Conservation (phyloP, 1,284 basidiomycete species). For the Meira nashicola region DNA sequence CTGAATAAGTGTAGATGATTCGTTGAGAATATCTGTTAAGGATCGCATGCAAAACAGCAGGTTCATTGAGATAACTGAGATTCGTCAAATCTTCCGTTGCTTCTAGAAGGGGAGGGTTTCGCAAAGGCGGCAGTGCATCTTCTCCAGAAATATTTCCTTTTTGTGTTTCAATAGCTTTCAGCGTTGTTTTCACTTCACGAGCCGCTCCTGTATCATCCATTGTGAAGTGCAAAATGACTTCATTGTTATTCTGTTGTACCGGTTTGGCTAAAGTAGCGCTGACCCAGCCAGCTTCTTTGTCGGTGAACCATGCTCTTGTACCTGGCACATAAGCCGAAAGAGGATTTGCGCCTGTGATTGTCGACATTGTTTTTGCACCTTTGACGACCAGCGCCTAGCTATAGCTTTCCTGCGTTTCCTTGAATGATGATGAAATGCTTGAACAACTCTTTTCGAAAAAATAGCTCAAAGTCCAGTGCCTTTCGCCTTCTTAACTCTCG, state of each 20-base stretch:
- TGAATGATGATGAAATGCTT: too few species aligned
- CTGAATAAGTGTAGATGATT: slow-evolving; percentile 97
- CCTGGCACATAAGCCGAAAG: slow-evolving; percentile 52
- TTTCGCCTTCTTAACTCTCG: too few species aligned
- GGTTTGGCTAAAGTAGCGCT: slow-evolving; percentile 71
- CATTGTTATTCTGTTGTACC: slow-evolving; percentile 28
- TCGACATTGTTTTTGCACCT: neutral
- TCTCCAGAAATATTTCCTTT: slow-evolving; percentile 7
- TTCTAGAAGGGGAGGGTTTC: slow-evolving; percentile 93
- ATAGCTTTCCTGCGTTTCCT: neutral
- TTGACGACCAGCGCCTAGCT: slow-evolving; percentile 2
- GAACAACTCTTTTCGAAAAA: too few species aligned
- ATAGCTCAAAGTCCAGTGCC: too few species aligned
- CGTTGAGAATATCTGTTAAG: slow-evolving; percentile 93
- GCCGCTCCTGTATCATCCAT: slow-evolving; percentile 44
- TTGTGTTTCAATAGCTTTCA: slow-evolving; percentile 31
- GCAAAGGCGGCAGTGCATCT: slow-evolving; percentile 72
- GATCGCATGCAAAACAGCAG: slow-evolving; percentile 93
- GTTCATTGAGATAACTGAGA: slow-evolving; percentile 95
- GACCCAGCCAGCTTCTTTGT: slow-evolving; percentile 88
- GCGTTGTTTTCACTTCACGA: slow-evolving; percentile 38
- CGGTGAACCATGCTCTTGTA: slow-evolving; percentile 65
- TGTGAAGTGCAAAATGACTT: slow-evolving; percentile 37
- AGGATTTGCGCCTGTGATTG: slow-evolving; percentile 3
- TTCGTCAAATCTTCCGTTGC: slow-evolving; percentile 96